Percentiles rank a stretch among this genome's conserved stretches.
Conservation (phyloP, 1,139 yeast genomes). For the Scheffersomyces illinoinensis region DNA sequence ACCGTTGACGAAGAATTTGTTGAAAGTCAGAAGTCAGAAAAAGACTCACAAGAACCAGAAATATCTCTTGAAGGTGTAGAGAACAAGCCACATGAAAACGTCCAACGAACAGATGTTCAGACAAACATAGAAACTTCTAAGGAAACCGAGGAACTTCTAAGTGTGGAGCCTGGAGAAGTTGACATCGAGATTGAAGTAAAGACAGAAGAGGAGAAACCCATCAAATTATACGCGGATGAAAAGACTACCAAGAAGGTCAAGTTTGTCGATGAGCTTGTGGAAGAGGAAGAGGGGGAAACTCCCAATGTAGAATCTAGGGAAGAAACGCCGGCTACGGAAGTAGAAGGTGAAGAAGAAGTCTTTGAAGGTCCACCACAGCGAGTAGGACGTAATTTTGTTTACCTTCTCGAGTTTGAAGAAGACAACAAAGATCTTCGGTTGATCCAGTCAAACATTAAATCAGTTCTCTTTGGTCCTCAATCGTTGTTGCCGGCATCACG, state of each 20-base stretch:
- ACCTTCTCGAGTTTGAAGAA: slow-evolving; percentile 49
- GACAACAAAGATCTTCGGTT: slow-evolving; percentile 21
- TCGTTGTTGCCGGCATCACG: slow-evolving; percentile 53
- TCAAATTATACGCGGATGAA: neutral
- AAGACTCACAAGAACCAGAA: neutral
- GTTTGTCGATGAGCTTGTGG: slow-evolving; percentile 27
- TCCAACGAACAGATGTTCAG: neutral
- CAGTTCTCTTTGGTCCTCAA: slow-evolving; percentile 60
- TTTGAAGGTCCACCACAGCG: slow-evolving; percentile 69
- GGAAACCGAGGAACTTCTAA: slow-evolving; percentile 3
- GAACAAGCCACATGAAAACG: neutral
- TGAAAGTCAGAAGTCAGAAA: neutral
- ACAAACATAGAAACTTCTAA: neutral
- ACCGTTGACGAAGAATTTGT: slow-evolving; percentile 2
- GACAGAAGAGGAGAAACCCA: slow-evolving; percentile 1
- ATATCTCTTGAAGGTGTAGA: neutral
- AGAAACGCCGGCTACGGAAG: slow-evolving; percentile 8
- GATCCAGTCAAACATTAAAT: slow-evolving; percentile 32
- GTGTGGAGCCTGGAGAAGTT: slow-evolving; percentile 1
- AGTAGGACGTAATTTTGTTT: slow-evolving; percentile 51
- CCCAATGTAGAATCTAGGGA: slow-evolving; percentile 5
- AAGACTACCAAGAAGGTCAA: slow-evolving; percentile 19
- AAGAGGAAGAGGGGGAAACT: slow-evolving; percentile 1
- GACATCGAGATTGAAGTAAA: slow-evolving; percentile 8
- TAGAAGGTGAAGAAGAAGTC: slow-evolving; percentile 18